Base-by-base conservation (phyloP, 164 flowering plant genomes). In the Annona squamosa region DNA sequence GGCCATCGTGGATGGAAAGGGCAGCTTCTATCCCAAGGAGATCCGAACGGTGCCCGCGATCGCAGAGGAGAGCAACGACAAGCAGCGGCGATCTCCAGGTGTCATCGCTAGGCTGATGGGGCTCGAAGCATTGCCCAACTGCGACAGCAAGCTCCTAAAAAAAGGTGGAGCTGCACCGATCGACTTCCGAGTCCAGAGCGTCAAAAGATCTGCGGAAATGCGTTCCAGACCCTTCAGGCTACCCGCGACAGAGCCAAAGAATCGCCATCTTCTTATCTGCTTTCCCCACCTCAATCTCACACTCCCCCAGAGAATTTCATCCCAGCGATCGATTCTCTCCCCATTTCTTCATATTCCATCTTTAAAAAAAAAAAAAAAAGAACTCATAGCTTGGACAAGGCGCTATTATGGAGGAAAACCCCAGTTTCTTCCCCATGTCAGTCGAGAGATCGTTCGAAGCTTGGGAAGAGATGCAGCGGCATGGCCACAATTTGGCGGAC, bases 391-490 rank as follows among this genome's bases (percentile, higher is more conserved):
- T 52, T 10, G 13, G 13, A 52, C 6, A 52, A 52, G 13, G 13
- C 17, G 13, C 59, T 52, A 52, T 52, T 3, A 52, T 10, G 68
- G 16, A 43, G 68, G 16, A 43, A 46, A 65, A 65, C n/a, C 16
- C 5, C 37, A 63, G 26, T 42, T 66, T 13, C 46, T 42, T 10
- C 17, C 47, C 64, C 63, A 90, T 94, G 91, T 92, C 97, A 3
- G 88, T 85, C 9, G 97, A 92, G 81, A 91, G 93, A 71, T 86
- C 97, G 0, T 86, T 95, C 43, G 99, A 95, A 74, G 97, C 98
- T 26, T 95, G 99, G 99, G 98, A 92, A 74, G 99, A 95, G 88
- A 86, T 95, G 71, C 98, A 92, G 78, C 77, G 98, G 44, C 99
- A 95, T n/a, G 93, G 98, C 2, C 96, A 82, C 65, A 97, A 91